Conservation (phyloP, 2,329 filamentous ascomycete genomes). For the Trichoderma simmonsii region DNA sequence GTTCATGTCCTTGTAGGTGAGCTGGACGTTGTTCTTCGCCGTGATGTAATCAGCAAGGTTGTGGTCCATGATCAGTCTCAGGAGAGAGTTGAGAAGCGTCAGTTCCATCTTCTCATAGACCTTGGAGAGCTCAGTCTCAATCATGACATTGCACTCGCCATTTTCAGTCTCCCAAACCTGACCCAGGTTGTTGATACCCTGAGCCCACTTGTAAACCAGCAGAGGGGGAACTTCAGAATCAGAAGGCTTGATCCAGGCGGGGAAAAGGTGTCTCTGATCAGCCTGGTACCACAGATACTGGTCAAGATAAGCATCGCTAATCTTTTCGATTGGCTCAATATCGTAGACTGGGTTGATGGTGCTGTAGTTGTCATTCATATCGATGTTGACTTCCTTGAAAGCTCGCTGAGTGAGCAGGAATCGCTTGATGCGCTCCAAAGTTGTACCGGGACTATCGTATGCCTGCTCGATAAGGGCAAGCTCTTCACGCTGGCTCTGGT, state of each 20-base stretch:
- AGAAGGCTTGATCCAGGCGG: constrained; percentile 98
- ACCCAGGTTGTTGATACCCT: constrained; percentile 96
- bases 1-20: constrained; percentile 99
- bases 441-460: constrained; percentile 96
- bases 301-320: constrained; percentile 96
- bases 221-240: constrained; percentile 96
- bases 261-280: constrained; percentile 94
- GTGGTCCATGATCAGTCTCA: constrained; percentile 98
- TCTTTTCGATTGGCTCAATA: constrained; percentile 98
- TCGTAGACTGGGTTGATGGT: constrained; percentile 99
- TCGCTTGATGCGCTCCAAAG: constrained; percentile 91
- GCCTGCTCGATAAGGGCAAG: constrained; percentile 95
- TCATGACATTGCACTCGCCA: constrained; percentile 97
- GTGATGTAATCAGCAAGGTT: constrained; percentile 99
- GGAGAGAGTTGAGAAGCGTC: constrained; percentile 86
- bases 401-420: constrained; percentile 95
- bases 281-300: constrained; percentile 99
- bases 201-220: constrained; percentile 97
- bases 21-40: constrained; percentile 97
- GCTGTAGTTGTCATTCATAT: constrained; percentile 99
- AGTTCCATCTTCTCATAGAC: constrained; percentile 99
- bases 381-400: constrained; percentile 98
- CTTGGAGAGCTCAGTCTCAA: constrained; percentile 97
- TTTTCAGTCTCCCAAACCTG: constrained; percentile 92
- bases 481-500: constrained; percentile 97